Evolutionary conservation across 2,329 filamentous ascomycete genomes (phyloP).

Genomic region (Alternaria postmessia): DNA sequence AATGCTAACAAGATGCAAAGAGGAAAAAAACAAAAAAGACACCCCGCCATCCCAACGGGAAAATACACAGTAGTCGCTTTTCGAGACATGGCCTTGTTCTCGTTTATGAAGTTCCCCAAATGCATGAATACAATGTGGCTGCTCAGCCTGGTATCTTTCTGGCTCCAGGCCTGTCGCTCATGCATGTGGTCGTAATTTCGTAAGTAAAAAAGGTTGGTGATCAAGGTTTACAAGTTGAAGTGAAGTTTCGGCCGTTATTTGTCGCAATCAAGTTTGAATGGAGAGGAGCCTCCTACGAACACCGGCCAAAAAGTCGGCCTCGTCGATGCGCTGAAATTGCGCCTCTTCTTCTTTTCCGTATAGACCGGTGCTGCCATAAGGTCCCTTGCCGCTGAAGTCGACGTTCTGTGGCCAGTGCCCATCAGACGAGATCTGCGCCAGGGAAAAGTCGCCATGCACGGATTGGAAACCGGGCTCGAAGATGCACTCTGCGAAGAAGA

Average conservation of each 20-base stretch:
- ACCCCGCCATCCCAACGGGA: constrained; percentile 20
- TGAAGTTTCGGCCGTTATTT: constrained; percentile 20
- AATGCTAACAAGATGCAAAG: constrained; percentile 22
- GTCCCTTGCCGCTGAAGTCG: constrained; percentile 55
- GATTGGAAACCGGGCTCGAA: constrained; percentile 57
- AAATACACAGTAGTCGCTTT: constrained; percentile 24
- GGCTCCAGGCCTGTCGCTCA: constrained; percentile 45
- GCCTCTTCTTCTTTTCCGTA: constrained; percentile 59
- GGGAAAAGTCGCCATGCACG: constrained; percentile 60
- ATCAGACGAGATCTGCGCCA: constrained; percentile 52
- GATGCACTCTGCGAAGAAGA: constrained; percentile 62
- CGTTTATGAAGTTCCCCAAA: constrained; percentile 21
- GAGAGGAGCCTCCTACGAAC: constrained; percentile 47
- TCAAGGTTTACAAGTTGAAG: constrained; percentile 34
- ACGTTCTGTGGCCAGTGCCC: constrained; percentile 53
- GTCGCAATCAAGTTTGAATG: constrained; percentile 46
- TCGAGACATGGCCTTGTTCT: constrained; percentile 14
- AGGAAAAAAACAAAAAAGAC: not conserved
- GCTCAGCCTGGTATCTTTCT: constrained; percentile 41
- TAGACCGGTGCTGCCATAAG: constrained; percentile 59
- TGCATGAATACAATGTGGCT: constrained; percentile 33
- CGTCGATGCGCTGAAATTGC: constrained; percentile 50
- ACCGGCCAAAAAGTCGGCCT: constrained; percentile 51
- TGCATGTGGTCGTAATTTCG: constrained; percentile 40
- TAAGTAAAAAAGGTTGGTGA: constrained; percentile 26